A percentile compares a stretch with the other conserved stretches of the same genome.
phyloP scores from a whole-genome alignment of 805 yeast species.

The Lipomyces japonicus region DNA sequence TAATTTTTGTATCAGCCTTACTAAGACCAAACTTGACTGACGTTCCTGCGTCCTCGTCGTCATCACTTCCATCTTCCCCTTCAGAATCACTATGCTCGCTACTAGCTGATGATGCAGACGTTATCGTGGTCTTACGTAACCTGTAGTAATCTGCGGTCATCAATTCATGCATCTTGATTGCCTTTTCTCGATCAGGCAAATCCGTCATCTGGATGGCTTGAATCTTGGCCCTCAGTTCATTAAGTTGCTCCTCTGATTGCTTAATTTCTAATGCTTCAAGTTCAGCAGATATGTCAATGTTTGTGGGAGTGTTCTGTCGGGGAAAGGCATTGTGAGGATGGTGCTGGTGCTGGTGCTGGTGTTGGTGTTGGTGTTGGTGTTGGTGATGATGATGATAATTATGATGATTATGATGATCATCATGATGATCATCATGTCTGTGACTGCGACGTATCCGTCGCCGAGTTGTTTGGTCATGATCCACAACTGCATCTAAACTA shows the following conservation, averaged over 20 bases:
- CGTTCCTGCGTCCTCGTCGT: slow-evolving; percentile 11
- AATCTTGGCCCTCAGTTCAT: slow-evolving; percentile 34
- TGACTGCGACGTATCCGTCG: slow-evolving; percentile 13
- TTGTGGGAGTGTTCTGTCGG: not conserved
- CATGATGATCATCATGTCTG: slow-evolving; percentile 3
- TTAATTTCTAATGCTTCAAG: not conserved
- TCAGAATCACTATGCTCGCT: slow-evolving; percentile 37
- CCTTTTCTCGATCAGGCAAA: slow-evolving; percentile 38
- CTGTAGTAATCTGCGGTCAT: slow-evolving; percentile 38
- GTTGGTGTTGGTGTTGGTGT: not conserved
- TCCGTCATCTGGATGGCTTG: slow-evolving; percentile 32
- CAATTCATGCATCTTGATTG: slow-evolving; percentile 36
- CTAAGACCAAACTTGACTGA: no score
- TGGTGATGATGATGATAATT: not conserved
- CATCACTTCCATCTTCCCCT: slow-evolving; percentile 16
- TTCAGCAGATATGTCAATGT: not conserved
- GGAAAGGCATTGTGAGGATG: no score
- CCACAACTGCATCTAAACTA: not conserved
- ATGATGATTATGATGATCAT: not conserved
- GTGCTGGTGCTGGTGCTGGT: not conserved
- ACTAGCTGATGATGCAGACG: slow-evolving; percentile 17
- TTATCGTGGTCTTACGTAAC: slow-evolving; percentile 24
- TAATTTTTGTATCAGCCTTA: slow-evolving; percentile 10
- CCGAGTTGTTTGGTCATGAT: no score
- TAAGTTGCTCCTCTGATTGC: slow-evolving; percentile 20